A percentile compares a stretch with the other conserved stretches of the same genome.
These are phyloP conservation scores for Umbelopsis sp. DNA, from an alignment of 192 early-diverging fungal genomes.

Conservation along the genomic window DNA sequence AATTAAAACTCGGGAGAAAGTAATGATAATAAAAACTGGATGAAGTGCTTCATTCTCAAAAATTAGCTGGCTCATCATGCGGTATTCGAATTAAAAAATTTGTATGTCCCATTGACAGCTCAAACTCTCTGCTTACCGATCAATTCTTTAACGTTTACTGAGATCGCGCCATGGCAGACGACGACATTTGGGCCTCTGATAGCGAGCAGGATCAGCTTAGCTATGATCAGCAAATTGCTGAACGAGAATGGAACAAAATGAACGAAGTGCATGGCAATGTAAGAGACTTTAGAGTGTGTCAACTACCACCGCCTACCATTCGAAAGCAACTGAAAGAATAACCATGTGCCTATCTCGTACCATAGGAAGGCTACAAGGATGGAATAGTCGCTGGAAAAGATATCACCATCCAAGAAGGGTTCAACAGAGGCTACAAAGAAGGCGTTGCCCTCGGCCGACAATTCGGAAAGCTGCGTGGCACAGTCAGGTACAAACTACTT, in stretches of 20 bases:
- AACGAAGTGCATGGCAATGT: slow-evolving; percentile 69
- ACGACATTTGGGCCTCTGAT: slow-evolving; percentile 57
- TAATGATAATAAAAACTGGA: background rate
- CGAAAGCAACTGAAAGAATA: background rate
- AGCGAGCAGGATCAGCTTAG: slow-evolving; percentile 43
- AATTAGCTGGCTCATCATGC: background rate
- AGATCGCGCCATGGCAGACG: slow-evolving; percentile 31
- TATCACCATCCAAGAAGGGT: slow-evolving; percentile 57
- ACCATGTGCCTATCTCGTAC: background rate
- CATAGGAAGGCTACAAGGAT: slow-evolving; percentile 65
- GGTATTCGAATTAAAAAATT: background rate
- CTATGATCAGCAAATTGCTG: slow-evolving; percentile 61
- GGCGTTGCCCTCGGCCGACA: slow-evolving; percentile 52
- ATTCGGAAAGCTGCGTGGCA: slow-evolving; percentile 57
- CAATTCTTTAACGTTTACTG: background rate
- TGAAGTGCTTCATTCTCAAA: no score
- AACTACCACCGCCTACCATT: background rate
- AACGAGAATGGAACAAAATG: slow-evolving; percentile 61
- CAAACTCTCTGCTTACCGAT: background rate
- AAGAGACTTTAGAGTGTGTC: background rate
- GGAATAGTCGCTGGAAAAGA: slow-evolving; percentile 69
- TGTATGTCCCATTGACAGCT: background rate
- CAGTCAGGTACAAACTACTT: slow-evolving; percentile 43
- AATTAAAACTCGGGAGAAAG: background rate
- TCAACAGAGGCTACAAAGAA: slow-evolving; percentile 64